Conservation (phyloP, 2,329 filamentous ascomycete species). For the Microsporum ferrugineum region DNA sequence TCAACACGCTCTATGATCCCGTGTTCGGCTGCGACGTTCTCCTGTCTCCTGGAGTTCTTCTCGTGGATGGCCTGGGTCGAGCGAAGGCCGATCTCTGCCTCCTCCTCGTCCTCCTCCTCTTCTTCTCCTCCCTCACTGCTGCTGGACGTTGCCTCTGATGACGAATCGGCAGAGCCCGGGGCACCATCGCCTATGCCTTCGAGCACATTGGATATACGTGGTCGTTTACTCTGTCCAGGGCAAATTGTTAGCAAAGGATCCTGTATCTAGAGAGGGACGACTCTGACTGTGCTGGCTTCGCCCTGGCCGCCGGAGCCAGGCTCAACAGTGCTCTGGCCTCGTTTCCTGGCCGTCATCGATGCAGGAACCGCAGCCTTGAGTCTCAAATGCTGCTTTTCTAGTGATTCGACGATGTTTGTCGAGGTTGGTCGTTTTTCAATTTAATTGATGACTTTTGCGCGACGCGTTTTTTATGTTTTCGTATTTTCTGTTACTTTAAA, state of each 20-base stretch:
- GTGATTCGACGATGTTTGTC: background rate
- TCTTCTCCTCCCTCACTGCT: conserved; percentile 9
- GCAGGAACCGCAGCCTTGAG: background rate
- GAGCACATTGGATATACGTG: conserved; percentile 25
- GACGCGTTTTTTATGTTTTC: too few species aligned
- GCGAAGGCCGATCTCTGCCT: conserved; percentile 41
- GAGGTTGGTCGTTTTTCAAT: background rate
- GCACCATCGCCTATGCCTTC: conserved; percentile 17
- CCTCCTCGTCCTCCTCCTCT: conserved; percentile 19
- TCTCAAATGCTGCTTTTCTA: background rate
- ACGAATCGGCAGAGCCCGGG: conserved; percentile 16
- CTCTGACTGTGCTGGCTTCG: background rate
- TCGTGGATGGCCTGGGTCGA: conserved; percentile 53
- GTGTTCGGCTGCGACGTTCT: conserved; percentile 67
- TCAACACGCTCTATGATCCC: conserved; percentile 81
- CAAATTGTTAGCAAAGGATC: background rate
- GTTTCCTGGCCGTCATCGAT: background rate
- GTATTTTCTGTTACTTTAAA: too few species aligned
- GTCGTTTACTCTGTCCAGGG: conserved; percentile 32
- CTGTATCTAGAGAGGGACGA: background rate
- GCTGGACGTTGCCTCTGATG: background rate
- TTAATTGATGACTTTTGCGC: too few species aligned
- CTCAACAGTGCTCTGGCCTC: background rate
- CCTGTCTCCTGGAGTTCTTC: conserved; percentile 41
- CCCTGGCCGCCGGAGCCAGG: background rate